A percentile compares a stretch with the other conserved stretches of the same genome.
phyloP scores from a whole-genome alignment of 2,329 filamentous ascomycete genomes.

The Venturia aucupariae region DNA sequence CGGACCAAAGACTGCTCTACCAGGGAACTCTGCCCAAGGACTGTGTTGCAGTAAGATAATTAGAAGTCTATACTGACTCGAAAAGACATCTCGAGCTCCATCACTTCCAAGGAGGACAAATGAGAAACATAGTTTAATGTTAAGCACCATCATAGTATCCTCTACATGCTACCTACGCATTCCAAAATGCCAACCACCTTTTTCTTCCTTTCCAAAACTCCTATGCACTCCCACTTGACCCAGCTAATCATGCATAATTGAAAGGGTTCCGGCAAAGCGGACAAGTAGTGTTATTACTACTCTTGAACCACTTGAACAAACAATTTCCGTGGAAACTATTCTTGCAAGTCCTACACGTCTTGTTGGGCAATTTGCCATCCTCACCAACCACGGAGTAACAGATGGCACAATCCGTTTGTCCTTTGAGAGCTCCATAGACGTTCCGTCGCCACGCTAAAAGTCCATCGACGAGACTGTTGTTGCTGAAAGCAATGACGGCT shows the following conservation, averaged over 20 bases:
- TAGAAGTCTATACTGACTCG: too few relatives aligned
- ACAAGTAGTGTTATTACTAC: slow-evolving; percentile 82
- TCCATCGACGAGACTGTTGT: slow-evolving; percentile 80
- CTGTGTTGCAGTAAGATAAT: too few relatives aligned
- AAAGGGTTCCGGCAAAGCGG: slow-evolving; percentile 89
- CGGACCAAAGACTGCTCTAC: too few relatives aligned
- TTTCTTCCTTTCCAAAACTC: background rate
- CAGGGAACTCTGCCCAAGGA: too few relatives aligned
- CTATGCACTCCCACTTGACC: background rate
- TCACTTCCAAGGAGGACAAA: too few relatives aligned
- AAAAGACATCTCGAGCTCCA: too few relatives aligned
- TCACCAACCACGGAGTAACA: slow-evolving; percentile 90
- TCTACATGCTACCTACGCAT: background rate
- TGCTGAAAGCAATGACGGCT: slow-evolving; percentile 82
- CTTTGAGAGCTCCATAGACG: slow-evolving; percentile 78
- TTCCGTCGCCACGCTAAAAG: slow-evolving; percentile 79
- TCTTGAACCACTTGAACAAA: slow-evolving; percentile 95
- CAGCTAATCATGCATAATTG: slow-evolving; percentile 21
- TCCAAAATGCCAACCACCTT: background rate
- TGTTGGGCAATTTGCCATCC: slow-evolving; percentile 85
- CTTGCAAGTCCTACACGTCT: slow-evolving; percentile 84
- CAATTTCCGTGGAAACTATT: slow-evolving; percentile 86
- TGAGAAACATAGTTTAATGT: too few relatives aligned
- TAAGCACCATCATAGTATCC: too few relatives aligned
- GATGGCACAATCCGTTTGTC: slow-evolving; percentile 90